Conservation (phyloP, 495 filamentous ascomycete species). For the Penicillium fimorum region DNA sequence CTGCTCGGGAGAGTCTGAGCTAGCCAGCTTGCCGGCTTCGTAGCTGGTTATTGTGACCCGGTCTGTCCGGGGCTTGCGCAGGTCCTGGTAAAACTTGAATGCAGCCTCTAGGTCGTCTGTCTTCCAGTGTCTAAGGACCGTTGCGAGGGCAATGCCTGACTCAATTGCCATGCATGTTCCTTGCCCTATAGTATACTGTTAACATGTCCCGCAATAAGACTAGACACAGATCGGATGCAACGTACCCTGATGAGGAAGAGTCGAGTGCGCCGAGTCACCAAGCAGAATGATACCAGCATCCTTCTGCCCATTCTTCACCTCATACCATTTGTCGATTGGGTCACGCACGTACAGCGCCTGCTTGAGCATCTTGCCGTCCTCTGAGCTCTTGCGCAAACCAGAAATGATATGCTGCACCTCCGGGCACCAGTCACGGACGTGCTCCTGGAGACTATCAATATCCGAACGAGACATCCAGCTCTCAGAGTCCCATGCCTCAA, state of each 20-base stretch:
- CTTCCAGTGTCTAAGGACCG: constrained; percentile 31
- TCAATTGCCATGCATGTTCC: constrained; percentile 37
- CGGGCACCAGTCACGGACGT: constrained; percentile 35
- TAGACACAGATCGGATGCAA: background rate
- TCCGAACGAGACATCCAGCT: constrained; percentile 37
- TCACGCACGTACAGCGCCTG: constrained; percentile 33
- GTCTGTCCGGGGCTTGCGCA: constrained; percentile 34
- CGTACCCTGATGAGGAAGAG: constrained; percentile 33
- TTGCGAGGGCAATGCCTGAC: constrained; percentile 32
- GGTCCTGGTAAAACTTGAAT: constrained; percentile 30
- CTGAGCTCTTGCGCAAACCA: constrained; percentile 26
- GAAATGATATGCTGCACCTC: constrained; percentile 32
- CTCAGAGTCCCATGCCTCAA: constrained; percentile 33
- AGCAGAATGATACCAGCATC: constrained; percentile 30
- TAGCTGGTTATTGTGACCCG: constrained; percentile 31
- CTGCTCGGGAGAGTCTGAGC: constrained; percentile 25
- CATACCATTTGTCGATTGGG: constrained; percentile 29
- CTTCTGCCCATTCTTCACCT: constrained; percentile 26
- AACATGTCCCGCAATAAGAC: background rate
- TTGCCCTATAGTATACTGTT: constrained; percentile 19
- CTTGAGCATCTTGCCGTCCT: constrained; percentile 30
- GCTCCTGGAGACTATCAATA: constrained; percentile 30
- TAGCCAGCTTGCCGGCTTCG: constrained; percentile 33
- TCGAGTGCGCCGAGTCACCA: constrained; percentile 33
- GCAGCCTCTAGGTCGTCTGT: constrained; percentile 22